These are phyloP conservation scores for Meira miltonrushii DNA, from an alignment of 1,284 basidiomycete species.

Conservation along the genomic window DNA sequence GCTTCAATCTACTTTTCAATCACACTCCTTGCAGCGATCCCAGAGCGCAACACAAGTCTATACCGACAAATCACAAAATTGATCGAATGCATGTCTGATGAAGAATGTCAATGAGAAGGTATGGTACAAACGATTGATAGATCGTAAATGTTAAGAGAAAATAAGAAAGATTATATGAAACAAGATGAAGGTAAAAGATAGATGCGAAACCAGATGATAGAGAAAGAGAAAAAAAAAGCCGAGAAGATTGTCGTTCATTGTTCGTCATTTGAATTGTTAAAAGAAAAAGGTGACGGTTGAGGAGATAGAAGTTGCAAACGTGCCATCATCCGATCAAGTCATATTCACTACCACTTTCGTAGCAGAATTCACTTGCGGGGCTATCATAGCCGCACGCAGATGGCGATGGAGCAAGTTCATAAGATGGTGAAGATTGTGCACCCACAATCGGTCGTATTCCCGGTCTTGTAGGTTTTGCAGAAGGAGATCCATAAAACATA, in stretches of 20 bases:
- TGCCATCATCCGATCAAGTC: conserved; percentile 27
- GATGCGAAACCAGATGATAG: background rate
- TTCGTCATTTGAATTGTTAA: background rate
- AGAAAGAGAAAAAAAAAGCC: background rate
- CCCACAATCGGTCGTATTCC: too few species aligned
- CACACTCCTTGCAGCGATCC: too few species aligned
- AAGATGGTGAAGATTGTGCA: conserved; percentile 6
- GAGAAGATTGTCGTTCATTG: background rate
- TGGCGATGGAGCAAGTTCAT: conserved; percentile 5
- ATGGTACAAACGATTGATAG: background rate
- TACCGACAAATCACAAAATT: too few species aligned
- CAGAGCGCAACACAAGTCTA: too few species aligned
- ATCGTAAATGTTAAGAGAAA: background rate
- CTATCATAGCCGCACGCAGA: conserved; percentile 34
- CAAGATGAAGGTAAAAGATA: background rate
- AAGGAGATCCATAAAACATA: background rate
- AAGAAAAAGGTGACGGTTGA: background rate
- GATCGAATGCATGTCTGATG: too few species aligned
- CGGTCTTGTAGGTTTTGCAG: background rate
- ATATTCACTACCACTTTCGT: conserved; percentile 50
- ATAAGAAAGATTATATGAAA: background rate
- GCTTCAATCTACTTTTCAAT: too few species aligned
- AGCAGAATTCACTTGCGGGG: conserved; percentile 36
- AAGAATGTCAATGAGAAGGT: too few species aligned
- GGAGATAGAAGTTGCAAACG: background rate